Base-by-base conservation (phyloP, 1,284 basidiomycete species). In the Lentinula novae-zelandiae region DNA sequence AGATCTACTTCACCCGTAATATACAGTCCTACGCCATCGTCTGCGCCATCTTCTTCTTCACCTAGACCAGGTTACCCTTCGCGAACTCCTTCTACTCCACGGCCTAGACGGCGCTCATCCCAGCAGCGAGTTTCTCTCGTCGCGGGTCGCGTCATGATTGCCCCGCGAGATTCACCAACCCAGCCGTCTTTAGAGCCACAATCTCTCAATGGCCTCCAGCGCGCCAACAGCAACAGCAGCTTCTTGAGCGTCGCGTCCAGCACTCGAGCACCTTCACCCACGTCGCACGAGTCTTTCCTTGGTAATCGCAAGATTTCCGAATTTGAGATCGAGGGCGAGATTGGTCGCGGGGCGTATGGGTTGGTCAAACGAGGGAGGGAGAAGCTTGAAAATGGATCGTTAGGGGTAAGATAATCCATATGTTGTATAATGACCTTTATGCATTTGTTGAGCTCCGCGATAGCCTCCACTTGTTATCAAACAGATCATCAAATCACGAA, bases 401-500 rank as follows among this genome's bases (percentile, higher is more conserved):
- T 89, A 38, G 95, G 95, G 67, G 94, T 96, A 75, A 83, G 92
- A 73, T 52, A 33, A 62, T 20, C 12, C 17, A 20, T 7, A 8
- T 2, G 9, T 63, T 60, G 22, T 33, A 27, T 50, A 50, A 50
- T 53, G 64, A 39, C 64, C 53, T 38, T 38, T 53, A 58, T 53
- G n/a, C 31, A 22, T 46, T 52, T 53, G 39, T 44, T 56, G n/a
- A 57, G 22, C 39, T 57, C 15, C 40, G 55, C 46, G 38, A 40
- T 63, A 87, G 86, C 84, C 88, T 34, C 82, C 84, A 17, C 77
- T 98, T 60, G 89, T 98, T 66, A 95, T 98, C 78, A 99, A 99
- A 72, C 96, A 98, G 73, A 90, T 99, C 70, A 96, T 98, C 81
- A 99, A 99, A 76, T 95, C 93, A 60, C 91, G 96, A 57, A 99